Base-by-base conservation (phyloP, 345 rosid genomes). In the Eucalyptus tenuipes region DNA sequence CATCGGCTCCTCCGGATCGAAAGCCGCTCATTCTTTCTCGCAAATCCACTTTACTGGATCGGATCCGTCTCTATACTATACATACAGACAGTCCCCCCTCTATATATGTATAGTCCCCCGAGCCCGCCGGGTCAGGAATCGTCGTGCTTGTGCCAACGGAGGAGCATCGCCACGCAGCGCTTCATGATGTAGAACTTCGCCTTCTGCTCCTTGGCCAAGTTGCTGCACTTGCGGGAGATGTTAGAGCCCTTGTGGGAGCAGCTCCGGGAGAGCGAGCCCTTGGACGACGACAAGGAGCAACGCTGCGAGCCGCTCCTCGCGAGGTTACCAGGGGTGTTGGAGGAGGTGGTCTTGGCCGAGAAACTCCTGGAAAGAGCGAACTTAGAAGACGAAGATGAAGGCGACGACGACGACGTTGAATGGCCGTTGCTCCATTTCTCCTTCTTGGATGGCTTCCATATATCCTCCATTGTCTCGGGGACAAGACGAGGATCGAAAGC, bases 131-230 rank as follows among this genome's bases (percentile, higher is more conserved):
- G 47, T 44, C n/a, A 87, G 47, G 87, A 85, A 50, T 85, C 89
- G 17, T 89, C 37, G 86, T 90, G 88, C 75, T 88, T 90, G 88
- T 85, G 80, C 91, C 91, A 90, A 29, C 88, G 86, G 44, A 90
- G 71, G 87, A 90, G 91, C 91, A 90, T 90, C 37, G 89, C 87
- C 12, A 90, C 85, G 55, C 91, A 90, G 55, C 91, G 89, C 49
- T 88, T 90, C 79, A 90, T 75, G 89, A 90, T 90, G 89, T 90
- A 90, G 87, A 90, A 75, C 80, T 71, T 71, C 33, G 91, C 85
- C 91, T 87, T 90, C 53, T 90, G 91, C 66, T 90, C 91, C 68
- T 86, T 90, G 45, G 91, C 91, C 57, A 90, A 8, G 89, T 68
- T 71, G 85, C 89, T 88, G 89, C 91, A 90, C 86, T 79, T 90